Evolutionary conservation across 2,329 filamentous ascomycete genomes (phyloP).

Genomic region (Arthrinium phaeospermum): DNA sequence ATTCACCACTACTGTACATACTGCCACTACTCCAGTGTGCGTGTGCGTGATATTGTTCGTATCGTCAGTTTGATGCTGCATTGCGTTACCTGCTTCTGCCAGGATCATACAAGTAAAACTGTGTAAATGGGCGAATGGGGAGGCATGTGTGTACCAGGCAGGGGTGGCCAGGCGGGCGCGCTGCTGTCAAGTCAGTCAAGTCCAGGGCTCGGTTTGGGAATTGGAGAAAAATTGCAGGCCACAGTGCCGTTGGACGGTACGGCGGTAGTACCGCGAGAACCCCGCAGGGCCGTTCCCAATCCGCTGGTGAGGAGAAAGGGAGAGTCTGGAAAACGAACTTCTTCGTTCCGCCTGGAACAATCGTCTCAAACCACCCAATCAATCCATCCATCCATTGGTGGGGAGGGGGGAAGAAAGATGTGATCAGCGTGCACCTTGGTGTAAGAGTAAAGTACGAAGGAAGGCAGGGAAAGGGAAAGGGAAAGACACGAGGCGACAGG

Average conservation of each 20-base stretch:
- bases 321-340: background rate
- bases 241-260: background rate
- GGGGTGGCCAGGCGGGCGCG: background rate
- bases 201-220: background rate
- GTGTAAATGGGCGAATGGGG: constrained; percentile 1
- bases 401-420: background rate
- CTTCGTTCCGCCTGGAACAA: constrained; percentile 5
- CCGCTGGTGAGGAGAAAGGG: background rate
- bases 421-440: background rate
- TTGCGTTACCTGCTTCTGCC: background rate
- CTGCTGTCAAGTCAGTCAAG: background rate
- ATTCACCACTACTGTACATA: background rate
- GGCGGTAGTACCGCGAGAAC: background rate
- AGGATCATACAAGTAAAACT: background rate
- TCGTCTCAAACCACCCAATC: background rate
- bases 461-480: background rate
- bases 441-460: background rate
- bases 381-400: background rate
- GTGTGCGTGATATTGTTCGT: background rate
- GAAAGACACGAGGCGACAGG: background rate
- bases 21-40: background rate
- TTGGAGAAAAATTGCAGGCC: background rate
- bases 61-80: constrained; percentile 1
- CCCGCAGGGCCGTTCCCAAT: background rate
- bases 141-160: background rate